These are phyloP conservation scores for Epichloe sibirici DNA, from an alignment of 2,329 filamentous ascomycete genomes.

Conservation along the genomic window DNA sequence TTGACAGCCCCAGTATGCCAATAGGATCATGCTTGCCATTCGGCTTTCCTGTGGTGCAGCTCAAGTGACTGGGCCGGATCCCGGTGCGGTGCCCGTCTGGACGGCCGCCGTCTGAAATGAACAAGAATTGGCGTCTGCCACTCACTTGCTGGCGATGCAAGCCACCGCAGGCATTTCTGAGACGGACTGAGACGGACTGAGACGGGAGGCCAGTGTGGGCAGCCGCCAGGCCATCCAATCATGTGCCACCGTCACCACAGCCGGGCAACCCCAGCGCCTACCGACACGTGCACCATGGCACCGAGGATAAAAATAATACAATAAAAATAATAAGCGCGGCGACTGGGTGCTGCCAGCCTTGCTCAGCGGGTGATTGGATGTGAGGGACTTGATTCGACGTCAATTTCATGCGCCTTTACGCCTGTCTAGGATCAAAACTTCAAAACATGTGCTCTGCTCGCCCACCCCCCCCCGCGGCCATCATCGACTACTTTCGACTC, in stretches of 20 bases:
- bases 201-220: constrained; percentile 7
- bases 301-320: not conserved
- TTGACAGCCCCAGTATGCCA: not conserved
- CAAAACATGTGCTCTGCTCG: constrained; percentile 8
- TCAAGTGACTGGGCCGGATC: not conserved
- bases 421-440: constrained; percentile 27
- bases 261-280: constrained; percentile 3
- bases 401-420: constrained; percentile 24
- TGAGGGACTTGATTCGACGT: constrained; percentile 20
- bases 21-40: not conserved
- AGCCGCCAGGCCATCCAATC: constrained; percentile 15
- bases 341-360: too few species aligned
- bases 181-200: constrained; percentile 9
- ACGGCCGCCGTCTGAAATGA: not conserved
- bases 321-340: not conserved
- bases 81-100: not conserved
- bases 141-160: not conserved
- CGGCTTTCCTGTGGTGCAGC: not conserved
- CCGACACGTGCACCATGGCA: not conserved
- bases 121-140: not conserved
- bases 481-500: not conserved
- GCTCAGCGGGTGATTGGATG: not conserved
- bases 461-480: not conserved
- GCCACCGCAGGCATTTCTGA: constrained; percentile 7
- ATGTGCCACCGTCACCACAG: not conserved